Evolutionary conservation across 805 yeast genomes (phyloP), one percentile per base, ranked within the genome.

Genomic region (Gaillardinia entomophila): DNA sequence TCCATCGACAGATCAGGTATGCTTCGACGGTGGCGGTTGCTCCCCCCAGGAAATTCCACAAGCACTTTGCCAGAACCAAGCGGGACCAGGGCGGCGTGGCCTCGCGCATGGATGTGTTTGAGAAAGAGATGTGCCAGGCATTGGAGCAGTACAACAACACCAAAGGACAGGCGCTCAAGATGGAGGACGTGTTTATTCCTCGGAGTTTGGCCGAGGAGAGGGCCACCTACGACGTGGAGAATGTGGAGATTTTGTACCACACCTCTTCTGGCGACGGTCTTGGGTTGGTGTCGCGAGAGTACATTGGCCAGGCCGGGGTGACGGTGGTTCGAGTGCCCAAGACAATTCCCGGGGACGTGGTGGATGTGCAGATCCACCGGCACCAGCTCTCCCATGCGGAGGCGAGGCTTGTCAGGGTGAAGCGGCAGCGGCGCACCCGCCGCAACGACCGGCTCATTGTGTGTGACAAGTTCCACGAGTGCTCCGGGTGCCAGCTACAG

Each of bases 401-500:
- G 25, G 57, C 55, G 0, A 43, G 37, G 10, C 34, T 61, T 7
- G 12, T 55, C 3, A 33, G 43, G 12, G 41, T 61, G 1, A 19
- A 36, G 8, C 37, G 40, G 4, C 29, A 49, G 1, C 39, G 34
- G 6, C 30, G 22, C 4, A 33, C 41, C 4, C 26, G 23, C 10
- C 43, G 68, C 28, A 46, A 55, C 16, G 53, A 61, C 26, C 24
- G 36, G 11, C 43, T 59, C 12, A 43, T 60, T 2, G 36, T 49
- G 4, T 68, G 73, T 36, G 40, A 46, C 7, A 54, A 62, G 26
- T 68, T 68, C 36, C 40, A 53, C 7, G 40, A 36, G 19, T 68
- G 73, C 34, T 43, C 51, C 28, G 73, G 73, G 2, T 68, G 73
- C 38, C 67, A 66, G 31, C 48, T 60, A 14, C 73, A 68, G 35